Evolutionary conservation across 1,139 yeast species (phyloP).

Genomic region (Yamadazyma epiphylla): DNA sequence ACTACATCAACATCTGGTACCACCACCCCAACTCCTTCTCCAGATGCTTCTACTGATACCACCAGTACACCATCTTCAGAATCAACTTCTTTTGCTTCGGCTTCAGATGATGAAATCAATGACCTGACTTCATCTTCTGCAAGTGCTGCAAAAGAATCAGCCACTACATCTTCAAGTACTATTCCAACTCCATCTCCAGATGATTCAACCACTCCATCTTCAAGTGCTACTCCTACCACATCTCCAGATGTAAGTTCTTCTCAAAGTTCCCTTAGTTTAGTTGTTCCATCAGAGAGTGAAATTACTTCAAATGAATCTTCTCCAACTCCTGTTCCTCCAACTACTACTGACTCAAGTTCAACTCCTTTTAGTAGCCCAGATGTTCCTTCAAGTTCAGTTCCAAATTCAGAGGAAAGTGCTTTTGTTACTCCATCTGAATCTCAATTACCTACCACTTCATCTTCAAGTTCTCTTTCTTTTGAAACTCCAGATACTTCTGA

Average conservation of each 20-base stretch:
- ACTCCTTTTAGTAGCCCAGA: no score
- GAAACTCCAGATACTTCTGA: slow-evolving; percentile 1
- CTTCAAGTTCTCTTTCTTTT: neutral
- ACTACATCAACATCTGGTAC: slow-evolving; percentile 1
- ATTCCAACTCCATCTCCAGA: slow-evolving; percentile 13
- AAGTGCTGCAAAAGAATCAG: neutral
- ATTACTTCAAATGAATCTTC: slow-evolving; percentile 1
- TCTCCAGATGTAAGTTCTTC: slow-evolving; percentile 1
- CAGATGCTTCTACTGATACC: slow-evolving; percentile 1
- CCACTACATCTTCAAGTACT: slow-evolving; percentile 2
- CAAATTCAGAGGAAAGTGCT: no score
- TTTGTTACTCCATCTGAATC: no score
- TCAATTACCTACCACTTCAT: no score
- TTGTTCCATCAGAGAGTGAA: slow-evolving; percentile 3
- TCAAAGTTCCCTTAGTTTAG: slow-evolving; percentile 3
- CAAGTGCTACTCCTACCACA: slow-evolving; percentile 1
- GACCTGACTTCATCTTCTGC: slow-evolving; percentile 1
- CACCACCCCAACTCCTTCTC: slow-evolving; percentile 1
- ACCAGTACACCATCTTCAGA: slow-evolving; percentile 2
- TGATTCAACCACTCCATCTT: slow-evolving; percentile 2
- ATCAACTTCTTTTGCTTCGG: slow-evolving; percentile 12
- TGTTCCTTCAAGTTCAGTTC: no score
- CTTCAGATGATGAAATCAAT: slow-evolving; percentile 2
- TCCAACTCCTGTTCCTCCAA: slow-evolving; percentile 2
- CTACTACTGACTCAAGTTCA: slow-evolving; percentile 1